These are phyloP conservation scores for Vigna nakashimae DNA, from an alignment of 306 rosid genomes.

Conservation along the genomic window DNA sequence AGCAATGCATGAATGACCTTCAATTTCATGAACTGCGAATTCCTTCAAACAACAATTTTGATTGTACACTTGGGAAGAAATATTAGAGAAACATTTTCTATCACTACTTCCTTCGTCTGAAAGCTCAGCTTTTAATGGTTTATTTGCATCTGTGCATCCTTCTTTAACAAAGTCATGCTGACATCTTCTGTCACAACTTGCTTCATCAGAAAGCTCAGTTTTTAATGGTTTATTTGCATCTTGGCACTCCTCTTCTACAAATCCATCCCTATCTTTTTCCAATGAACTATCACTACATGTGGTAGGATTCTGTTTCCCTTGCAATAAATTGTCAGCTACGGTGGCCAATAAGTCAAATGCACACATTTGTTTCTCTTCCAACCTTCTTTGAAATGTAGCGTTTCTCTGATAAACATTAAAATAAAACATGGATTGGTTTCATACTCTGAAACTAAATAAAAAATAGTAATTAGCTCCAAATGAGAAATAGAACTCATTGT, in stretches of 20 bases:
- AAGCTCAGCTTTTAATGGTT: slow-evolving; percentile 57
- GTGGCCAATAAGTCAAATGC: slow-evolving; percentile 94
- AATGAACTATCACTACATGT: slow-evolving; percentile 53
- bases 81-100: slow-evolving; percentile 49
- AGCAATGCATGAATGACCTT: slow-evolving; percentile 54
- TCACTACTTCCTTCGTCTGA: slow-evolving; percentile 57
- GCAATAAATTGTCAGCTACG: slow-evolving; percentile 75
- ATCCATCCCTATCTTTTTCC: slow-evolving; percentile 46
- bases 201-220: slow-evolving; percentile 62
- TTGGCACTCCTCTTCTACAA: slow-evolving; percentile 43
- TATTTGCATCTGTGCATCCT: slow-evolving; percentile 48
- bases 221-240: slow-evolving; percentile 53
- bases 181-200: slow-evolving; percentile 45
- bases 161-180: slow-evolving; percentile 38
- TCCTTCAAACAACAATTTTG: slow-evolving; percentile 52
- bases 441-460: slow-evolving; percentile 4
- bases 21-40: slow-evolving; percentile 52
- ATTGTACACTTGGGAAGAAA: slow-evolving; percentile 42
- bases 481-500: slow-evolving; percentile 38
- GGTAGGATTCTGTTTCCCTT: slow-evolving; percentile 61
- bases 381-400: slow-evolving; percentile 53
- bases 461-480: slow-evolving; percentile 11
- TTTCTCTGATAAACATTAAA: slow-evolving; percentile 61
- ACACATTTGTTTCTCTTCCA: slow-evolving; percentile 64
- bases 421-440: neutral